Evolutionary conservation across 2,329 filamentous ascomycete species (phyloP).

Genomic region (Rhynchosporium secalis): DNA sequence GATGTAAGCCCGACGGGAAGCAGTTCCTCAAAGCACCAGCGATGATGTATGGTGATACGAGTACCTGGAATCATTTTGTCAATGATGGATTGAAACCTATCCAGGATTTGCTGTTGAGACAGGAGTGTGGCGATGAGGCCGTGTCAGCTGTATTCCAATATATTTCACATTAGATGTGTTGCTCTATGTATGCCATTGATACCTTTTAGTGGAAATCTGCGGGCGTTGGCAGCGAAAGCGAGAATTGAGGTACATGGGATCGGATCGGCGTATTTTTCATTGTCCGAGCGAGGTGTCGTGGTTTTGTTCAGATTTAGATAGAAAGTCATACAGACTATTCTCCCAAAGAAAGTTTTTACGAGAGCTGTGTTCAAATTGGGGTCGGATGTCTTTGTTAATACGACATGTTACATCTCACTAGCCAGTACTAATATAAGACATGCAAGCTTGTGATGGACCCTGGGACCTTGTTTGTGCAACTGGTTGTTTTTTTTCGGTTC

Average conservation of each 20-base stretch:
- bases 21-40: slow-evolving; percentile 90
- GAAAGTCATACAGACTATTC: neutral
- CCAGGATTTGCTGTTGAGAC: slow-evolving; percentile 85
- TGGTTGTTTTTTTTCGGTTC: neutral
- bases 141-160: slow-evolving; percentile 98
- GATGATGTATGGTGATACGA: slow-evolving; percentile 96
- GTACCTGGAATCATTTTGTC: slow-evolving; percentile 98
- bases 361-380: slow-evolving; percentile 6
- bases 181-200: neutral
- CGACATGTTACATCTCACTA: neutral
- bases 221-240: slow-evolving; percentile 2
- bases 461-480: neutral
- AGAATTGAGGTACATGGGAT: neutral
- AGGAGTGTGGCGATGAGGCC: slow-evolving; percentile 75
- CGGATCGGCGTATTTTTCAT: neutral
- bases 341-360: neutral
- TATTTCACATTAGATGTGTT: slow-evolving; percentile 71
- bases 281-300: neutral
- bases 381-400: slow-evolving; percentile 6
- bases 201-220: neutral
- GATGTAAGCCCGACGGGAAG: slow-evolving; percentile 83
- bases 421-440: neutral
- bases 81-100: slow-evolving; percentile 79
- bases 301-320: neutral
- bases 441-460: neutral